Percentiles rank a stretch among this genome's conserved stretches.
These are phyloP conservation scores for Xylariales sp. DNA, from an alignment of 2,329 filamentous ascomycete genomes.

Conservation along the genomic window DNA sequence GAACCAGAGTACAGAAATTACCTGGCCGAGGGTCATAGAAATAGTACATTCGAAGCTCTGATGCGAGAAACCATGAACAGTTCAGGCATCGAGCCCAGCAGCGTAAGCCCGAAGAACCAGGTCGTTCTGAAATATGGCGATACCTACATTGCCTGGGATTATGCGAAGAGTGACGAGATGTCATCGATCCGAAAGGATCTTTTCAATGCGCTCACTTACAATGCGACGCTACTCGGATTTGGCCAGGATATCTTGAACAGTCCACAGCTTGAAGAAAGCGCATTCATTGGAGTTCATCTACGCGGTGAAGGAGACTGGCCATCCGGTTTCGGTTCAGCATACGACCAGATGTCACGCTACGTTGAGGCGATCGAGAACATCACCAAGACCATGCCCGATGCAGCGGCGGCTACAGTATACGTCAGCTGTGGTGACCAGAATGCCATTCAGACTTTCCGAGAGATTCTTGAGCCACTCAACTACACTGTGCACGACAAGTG, in stretches of 20 bases:
- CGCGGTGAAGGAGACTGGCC: neutral
- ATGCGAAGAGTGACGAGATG: neutral
- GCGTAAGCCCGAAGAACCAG: neutral
- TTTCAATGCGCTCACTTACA: conserved; percentile 5
- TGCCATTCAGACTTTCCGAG: conserved; percentile 6
- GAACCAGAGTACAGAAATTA: neutral
- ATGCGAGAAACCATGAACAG: neutral
- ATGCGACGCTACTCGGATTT: conserved; percentile 1
- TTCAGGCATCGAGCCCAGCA: neutral
- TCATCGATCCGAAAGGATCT: conserved; percentile 7
- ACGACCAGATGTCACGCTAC: neutral
- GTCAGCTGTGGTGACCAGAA: conserved; percentile 7
- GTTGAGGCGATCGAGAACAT: neutral
- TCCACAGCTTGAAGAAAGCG: neutral
- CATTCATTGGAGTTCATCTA: neutral
- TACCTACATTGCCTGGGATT: conserved; percentile 9
- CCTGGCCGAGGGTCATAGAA: neutral
- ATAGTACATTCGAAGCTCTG: neutral
- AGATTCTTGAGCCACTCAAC: conserved; percentile 9
- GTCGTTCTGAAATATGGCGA: conserved; percentile 5
- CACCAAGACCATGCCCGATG: neutral
- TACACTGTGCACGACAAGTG: conserved; percentile 11
- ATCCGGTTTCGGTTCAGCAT: neutral
- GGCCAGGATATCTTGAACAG: conserved; percentile 1
- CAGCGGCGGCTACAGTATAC: neutral